phyloP scores from a whole-genome alignment of 148 eudicot species.

The Rhododendron vialii region DNA sequence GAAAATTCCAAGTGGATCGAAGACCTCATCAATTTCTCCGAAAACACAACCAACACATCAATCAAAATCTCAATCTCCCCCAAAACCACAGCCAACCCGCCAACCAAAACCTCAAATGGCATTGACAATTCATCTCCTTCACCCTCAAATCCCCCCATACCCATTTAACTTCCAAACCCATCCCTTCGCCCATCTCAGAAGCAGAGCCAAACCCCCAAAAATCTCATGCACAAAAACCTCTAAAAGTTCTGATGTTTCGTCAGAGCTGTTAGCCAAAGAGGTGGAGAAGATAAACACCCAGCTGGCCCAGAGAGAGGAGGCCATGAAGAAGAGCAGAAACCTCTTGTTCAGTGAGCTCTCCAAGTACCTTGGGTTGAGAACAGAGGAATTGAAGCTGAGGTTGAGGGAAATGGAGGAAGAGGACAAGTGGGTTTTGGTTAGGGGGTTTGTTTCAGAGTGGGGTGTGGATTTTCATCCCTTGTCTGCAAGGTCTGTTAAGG shows the following conservation, averaged over 20 bases:
- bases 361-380: slow-evolving; percentile 24
- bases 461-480: slow-evolving; percentile 69
- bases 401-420: slow-evolving; percentile 60
- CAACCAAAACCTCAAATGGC: slow-evolving; percentile 13
- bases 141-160: slow-evolving; percentile 15
- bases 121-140: slow-evolving; percentile 7
- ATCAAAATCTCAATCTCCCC: background rate
- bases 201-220: slow-evolving; percentile 15
- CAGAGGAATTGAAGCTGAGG: slow-evolving; percentile 40
- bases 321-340: slow-evolving; percentile 49
- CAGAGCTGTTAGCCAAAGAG: slow-evolving; percentile 36
- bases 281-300: slow-evolving; percentile 41
- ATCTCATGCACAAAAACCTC: slow-evolving; percentile 30
- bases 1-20: background rate
- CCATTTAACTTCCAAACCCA: slow-evolving; percentile 7
- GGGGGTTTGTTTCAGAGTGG: slow-evolving; percentile 74
- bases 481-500: slow-evolving; percentile 53
- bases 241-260: slow-evolving; percentile 33
- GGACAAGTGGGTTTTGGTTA: slow-evolving; percentile 48
- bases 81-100: background rate
- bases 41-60: background rate
- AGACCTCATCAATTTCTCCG: background rate
- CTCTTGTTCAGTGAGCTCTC: slow-evolving; percentile 63
- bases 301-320: slow-evolving; percentile 42
- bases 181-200: slow-evolving; percentile 11